phyloP scores from a whole-genome alignment of 176 grass and related monocot genomes.

The Carex littledalei region DNA sequence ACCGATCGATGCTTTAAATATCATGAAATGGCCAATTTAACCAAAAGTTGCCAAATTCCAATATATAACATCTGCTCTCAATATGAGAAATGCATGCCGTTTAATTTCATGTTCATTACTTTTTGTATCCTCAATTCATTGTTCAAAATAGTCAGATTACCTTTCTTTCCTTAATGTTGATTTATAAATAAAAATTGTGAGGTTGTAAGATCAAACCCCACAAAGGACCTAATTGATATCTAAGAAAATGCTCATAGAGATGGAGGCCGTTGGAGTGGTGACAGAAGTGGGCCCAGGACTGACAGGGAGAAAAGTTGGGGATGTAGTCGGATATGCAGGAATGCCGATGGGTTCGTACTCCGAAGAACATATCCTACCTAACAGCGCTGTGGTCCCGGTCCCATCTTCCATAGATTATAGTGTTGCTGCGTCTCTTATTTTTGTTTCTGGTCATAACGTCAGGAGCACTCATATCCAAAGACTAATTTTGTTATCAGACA shows the following conservation, averaged over 20 bases:
- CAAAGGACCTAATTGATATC: neutral
- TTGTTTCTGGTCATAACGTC: neutral
- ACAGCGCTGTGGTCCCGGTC: constrained; percentile 46
- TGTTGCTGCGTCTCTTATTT: constrained; percentile 12
- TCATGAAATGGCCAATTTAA: neutral
- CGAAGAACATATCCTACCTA: constrained; percentile 74
- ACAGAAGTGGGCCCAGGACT: constrained; percentile 68
- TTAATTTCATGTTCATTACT: neutral
- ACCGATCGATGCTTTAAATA: no score
- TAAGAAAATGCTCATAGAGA: constrained; percentile 27
- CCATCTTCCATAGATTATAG: constrained; percentile 53
- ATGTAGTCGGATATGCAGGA: constrained; percentile 76
- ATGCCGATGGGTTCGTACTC: constrained; percentile 81
- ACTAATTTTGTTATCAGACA: neutral
- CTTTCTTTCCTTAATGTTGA: neutral
- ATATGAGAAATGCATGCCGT: neutral
- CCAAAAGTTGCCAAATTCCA: neutral
- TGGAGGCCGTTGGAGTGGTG: constrained; percentile 84
- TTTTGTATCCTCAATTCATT: neutral
- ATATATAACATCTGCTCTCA: neutral
- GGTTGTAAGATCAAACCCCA: neutral
- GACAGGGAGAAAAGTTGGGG: constrained; percentile 67
- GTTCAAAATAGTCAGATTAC: neutral
- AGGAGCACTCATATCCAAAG: neutral
- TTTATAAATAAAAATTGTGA: neutral